Percentiles rank a stretch among this genome's conserved stretches.
These are phyloP conservation scores for Pythium utonaiense DNA, from an alignment of 352 stramenopile genomes.

Conservation along the genomic window DNA sequence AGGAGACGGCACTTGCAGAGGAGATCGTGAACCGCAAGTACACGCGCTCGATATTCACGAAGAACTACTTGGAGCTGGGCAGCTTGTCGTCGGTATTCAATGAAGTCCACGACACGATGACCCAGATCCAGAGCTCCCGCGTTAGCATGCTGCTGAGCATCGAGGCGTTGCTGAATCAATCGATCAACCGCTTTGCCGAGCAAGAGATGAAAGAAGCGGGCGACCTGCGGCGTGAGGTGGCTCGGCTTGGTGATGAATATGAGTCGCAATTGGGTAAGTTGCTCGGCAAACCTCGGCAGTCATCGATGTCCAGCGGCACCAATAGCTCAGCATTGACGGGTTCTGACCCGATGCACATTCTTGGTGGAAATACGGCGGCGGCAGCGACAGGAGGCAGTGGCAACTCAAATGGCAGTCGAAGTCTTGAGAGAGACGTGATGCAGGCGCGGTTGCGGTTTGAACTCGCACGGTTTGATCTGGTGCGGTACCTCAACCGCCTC, in stretches of 20 bases:
- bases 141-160: constrained; percentile 83
- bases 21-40: constrained; percentile 79
- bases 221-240: constrained; percentile 68
- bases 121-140: constrained; percentile 76
- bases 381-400: not conserved
- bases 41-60: constrained; percentile 82
- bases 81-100: constrained; percentile 78
- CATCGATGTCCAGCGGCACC: constrained; percentile 7
- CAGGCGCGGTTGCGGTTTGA: constrained; percentile 66
- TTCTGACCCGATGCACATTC: constrained; percentile 20
- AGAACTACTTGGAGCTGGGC: constrained; percentile 61
- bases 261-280: constrained; percentile 77
- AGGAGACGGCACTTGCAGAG: constrained; percentile 66
- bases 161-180: constrained; percentile 66
- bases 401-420: constrained; percentile 5
- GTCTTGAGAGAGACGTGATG: constrained; percentile 67
- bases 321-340: constrained; percentile 12
- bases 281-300: constrained; percentile 59
- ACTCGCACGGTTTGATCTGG: constrained; percentile 78
- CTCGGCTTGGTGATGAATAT: constrained; percentile 72
- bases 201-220: constrained; percentile 71
- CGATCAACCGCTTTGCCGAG: constrained; percentile 62
- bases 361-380: constrained; percentile 8
- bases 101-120: constrained; percentile 79
- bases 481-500: constrained; percentile 79